Evolutionary conservation across 148 eudicot species (phyloP).

Genomic region (Mesembryanthemum crystallinum): DNA sequence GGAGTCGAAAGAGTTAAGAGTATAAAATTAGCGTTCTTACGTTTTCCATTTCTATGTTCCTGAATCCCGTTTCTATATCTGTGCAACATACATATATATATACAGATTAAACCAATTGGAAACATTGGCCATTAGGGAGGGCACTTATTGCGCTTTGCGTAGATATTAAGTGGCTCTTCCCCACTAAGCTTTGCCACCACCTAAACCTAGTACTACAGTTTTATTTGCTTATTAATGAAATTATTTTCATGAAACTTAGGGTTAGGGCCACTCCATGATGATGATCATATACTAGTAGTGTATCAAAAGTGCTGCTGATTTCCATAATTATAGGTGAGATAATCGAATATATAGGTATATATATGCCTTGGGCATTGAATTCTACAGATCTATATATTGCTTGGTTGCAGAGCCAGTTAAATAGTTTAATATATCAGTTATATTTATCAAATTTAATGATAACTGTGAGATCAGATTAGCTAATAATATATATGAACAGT

Average conservation of each 20-base stretch:
- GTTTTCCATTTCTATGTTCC: too few species aligned
- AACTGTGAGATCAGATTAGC: not conserved
- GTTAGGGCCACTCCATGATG: constrained; percentile 22
- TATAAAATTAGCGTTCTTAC: too few species aligned
- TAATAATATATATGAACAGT: not conserved
- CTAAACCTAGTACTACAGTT: constrained; percentile 23
- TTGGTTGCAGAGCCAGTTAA: constrained; percentile 16
- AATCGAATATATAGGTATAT: constrained; percentile 11
- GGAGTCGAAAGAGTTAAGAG: too few species aligned
- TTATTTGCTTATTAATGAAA: not conserved
- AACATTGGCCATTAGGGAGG: constrained; percentile 8
- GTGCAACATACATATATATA: too few species aligned
- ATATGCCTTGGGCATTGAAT: constrained; percentile 14
- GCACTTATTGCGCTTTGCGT: not conserved
- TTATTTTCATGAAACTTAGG: constrained; percentile 29
- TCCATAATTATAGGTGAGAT: not conserved
- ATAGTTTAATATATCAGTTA: not conserved
- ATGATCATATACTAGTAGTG: not conserved
- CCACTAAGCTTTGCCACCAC: constrained; percentile 1
- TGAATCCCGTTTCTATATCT: too few species aligned
- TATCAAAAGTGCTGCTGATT: constrained; percentile 19
- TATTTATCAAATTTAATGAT: not conserved
- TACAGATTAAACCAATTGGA: constrained; percentile 7
- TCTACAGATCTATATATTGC: constrained; percentile 7
- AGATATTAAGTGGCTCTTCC: too few species aligned